Evolutionary conservation across 1,284 basidiomycete genomes (phyloP), one percentile per base, ranked within the genome.

Genomic region (Ganoderma resinaceum): DNA sequence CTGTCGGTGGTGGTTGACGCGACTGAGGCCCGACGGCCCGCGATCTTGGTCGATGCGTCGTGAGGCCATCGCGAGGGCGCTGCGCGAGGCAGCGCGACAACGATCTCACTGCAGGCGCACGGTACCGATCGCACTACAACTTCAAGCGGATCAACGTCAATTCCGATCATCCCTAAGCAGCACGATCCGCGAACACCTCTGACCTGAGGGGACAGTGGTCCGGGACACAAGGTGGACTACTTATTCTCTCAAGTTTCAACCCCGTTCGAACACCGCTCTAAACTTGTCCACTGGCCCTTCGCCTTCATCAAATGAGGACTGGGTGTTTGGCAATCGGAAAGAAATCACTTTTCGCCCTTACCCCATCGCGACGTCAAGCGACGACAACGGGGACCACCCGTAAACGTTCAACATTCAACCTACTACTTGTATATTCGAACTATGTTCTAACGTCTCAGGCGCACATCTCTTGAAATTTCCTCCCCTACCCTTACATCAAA

Each of bases 91-190:
- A 23, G 23, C 35, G 58, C 37, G 37, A 38, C 35, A 38, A 26
- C 46, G 46, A 49, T 49, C 46, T 49, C 46, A 26, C 14, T 8
- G 58, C 38, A 60, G 58, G 58, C 58, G 58, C 58, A 60, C 58
- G 37, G n/a, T 37, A 33, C 33, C 55, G 55, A 58, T 35, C 33
- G 37, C 37, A 40, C 35, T 23, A 31, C 20, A 14, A 33, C 29
- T n/a, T 9, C 58, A 60, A 60, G 37, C 58, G 52, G 18, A 38
- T 23, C 58, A 40, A 23, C 23, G n/a, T n/a, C 57, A 37, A 35
- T n/a, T 26, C 58, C n/a, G 58, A 60, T 60, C 58, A 23, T 20
- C 23, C 23, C 23, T 49, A 23, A 43, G 9, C 20, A 37, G 33
- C 11, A 59, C 2, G 58, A 37, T 60, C 55, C 55, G 55, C 33